Base-by-base conservation (phyloP, 306 rosid species). In the Fragaria nilgerrensis region DNA sequence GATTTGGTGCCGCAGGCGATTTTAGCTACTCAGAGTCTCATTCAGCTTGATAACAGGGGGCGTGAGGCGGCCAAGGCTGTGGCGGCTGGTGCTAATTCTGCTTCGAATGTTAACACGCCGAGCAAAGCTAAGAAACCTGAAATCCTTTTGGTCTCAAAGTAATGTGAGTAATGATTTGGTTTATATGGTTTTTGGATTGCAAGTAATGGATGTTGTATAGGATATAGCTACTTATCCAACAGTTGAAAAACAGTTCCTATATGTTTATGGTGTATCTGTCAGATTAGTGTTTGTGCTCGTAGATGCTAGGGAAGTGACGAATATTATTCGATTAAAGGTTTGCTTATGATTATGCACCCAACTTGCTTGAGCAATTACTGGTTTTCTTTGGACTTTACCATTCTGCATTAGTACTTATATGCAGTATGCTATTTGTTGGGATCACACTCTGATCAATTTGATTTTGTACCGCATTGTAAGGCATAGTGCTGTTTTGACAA, bases 1-100 rank as follows among this genome's bases (percentile, higher is more conserved):
- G 99, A 95, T 81, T 84, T 95, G 89, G 87, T 87, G 64, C 97
- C 99, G 0, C 97, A 92, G 83, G 97, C 87, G 9, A 95, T 95
- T 70, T 85, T 95, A 80, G 99, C 99, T 0, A 87, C 97, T 0
- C 82, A 92, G 75, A 95, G 99, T 81, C 96, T 95, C 64, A 92
- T 95, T 82, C 92, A 89, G 83, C 99, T 95, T 0, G 97, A 95
- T 72, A 91, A 85, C 76, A 82, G 97, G 77, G 69, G 85, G 0
- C 80, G 89, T 3, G 83, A 84, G 36, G 86, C 89, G 9, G 88
- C 87, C 20, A 87, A 52, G 80, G 85, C 76, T 7, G 77, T 64
- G 1, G 81, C 81, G 0, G 62, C 70, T 0, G 81, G 79, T 1
- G 80, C 87, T 4, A 88, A 78, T 78, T 70, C 90, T 0, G 83